Conservation (phyloP, 225 moss, liverwort and hornwort species). For the Physcomitrium patens region DNA sequence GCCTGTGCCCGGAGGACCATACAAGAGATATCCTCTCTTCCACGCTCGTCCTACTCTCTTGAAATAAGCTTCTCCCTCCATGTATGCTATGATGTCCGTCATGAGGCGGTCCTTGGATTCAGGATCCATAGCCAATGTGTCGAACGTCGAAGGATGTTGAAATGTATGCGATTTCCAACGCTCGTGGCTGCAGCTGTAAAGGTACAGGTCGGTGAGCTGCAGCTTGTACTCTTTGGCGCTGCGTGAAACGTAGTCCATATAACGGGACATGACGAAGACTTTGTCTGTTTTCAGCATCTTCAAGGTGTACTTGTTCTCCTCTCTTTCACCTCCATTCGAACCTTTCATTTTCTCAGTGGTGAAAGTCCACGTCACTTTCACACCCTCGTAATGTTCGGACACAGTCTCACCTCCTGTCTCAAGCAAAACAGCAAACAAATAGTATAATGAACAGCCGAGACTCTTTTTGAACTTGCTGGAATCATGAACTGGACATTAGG, state of each 20-base stretch:
- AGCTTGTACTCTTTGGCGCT: conserved; percentile 44
- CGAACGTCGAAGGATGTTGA: conserved; percentile 60
- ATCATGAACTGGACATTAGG: no score
- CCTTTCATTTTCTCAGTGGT: neutral
- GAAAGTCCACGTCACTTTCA: conserved; percentile 59
- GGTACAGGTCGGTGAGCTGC: conserved; percentile 43
- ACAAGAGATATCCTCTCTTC: conserved; percentile 72
- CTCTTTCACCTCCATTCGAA: conserved; percentile 29
- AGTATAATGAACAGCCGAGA: neutral
- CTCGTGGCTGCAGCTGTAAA: conserved; percentile 50
- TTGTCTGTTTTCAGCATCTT: conserved; percentile 46
- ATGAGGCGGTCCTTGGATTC: conserved; percentile 36
- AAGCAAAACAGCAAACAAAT: neutral
- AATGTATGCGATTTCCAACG: conserved; percentile 50
- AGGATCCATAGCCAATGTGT: conserved; percentile 56
- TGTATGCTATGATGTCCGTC: conserved; percentile 44
- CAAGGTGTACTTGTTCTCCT: conserved; percentile 43
- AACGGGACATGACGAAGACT: conserved; percentile 36
- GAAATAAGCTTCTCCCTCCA: conserved; percentile 44
- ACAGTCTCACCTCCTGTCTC: conserved; percentile 32
- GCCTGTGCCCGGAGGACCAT: conserved; percentile 67
- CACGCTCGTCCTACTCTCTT: conserved; percentile 60
- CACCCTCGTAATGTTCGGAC: conserved; percentile 44
- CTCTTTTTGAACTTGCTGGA: no score
- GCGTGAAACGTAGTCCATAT: conserved; percentile 44